These are phyloP conservation scores for Xylaria bambusicola DNA, from an alignment of 495 filamentous ascomycete species.

Conservation along the genomic window DNA sequence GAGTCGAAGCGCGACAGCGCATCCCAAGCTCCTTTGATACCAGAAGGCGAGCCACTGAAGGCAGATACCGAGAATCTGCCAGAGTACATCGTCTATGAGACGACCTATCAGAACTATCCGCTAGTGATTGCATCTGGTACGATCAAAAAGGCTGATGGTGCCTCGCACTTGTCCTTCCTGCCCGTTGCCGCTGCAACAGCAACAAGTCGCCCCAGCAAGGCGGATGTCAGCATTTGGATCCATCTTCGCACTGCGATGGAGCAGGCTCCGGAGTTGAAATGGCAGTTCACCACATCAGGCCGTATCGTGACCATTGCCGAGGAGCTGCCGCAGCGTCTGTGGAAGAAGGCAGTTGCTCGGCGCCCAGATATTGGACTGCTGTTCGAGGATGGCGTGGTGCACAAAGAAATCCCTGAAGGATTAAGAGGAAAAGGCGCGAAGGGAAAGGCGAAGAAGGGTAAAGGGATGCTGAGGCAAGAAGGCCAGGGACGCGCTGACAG, in stretches of 20 bases:
- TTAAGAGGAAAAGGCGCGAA: conserved; percentile 45
- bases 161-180: conserved; percentile 28
- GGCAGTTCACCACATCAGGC: conserved; percentile 34
- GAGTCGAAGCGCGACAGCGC: conserved; percentile 21
- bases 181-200: conserved; percentile 24
- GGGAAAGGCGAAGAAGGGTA: conserved; percentile 42
- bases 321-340: conserved; percentile 35
- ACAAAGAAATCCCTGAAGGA: conserved; percentile 47
- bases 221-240: conserved; percentile 41
- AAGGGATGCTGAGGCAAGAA: conserved; percentile 33
- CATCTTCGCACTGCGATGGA: conserved; percentile 35
- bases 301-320: conserved; percentile 32
- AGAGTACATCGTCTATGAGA: conserved; percentile 41
- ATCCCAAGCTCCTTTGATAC: conserved; percentile 18
- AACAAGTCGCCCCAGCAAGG: conserved; percentile 23
- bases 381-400: conserved; percentile 39
- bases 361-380: conserved; percentile 37
- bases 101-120: conserved; percentile 41
- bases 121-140: conserved; percentile 32
- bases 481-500: conserved; percentile 33
- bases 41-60: conserved; percentile 31
- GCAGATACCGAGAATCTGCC: conserved; percentile 30
- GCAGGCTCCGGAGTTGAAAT: conserved; percentile 27
- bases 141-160: conserved; percentile 37
- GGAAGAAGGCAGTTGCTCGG: conserved; percentile 40